phyloP scores from a whole-genome alignment of 169 alveolate genomes.

The Plasmodium inui region DNA sequence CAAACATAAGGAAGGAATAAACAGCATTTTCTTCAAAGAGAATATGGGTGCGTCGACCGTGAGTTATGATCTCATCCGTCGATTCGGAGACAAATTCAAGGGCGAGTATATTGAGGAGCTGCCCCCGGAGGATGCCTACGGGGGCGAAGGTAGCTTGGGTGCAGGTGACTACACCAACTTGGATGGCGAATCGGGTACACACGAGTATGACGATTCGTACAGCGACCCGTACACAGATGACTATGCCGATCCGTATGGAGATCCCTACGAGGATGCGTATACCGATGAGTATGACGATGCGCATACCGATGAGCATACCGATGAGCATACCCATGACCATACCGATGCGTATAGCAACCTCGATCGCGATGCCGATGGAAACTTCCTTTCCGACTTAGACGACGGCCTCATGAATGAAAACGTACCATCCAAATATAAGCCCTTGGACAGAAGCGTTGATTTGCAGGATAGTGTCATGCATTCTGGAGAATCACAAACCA shows the following conservation, averaged over 20 bases:
- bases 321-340: background rate
- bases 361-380: background rate
- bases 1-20: background rate
- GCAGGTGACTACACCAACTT: background rate
- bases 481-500: slow-evolving; percentile 26
- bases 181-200: background rate
- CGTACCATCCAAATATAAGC: background rate
- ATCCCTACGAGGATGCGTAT: too few relatives aligned
- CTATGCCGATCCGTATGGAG: background rate
- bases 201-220: background rate
- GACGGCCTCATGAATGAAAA: background rate
- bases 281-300: background rate
- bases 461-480: slow-evolving; percentile 23
- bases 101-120: background rate
- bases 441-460: slow-evolving; percentile 8
- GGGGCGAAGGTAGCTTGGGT: background rate
- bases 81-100: background rate
- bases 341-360: background rate
- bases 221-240: background rate
- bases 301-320: background rate
- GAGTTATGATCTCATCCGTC: background rate
- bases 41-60: background rate
- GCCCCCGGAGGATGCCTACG: background rate
- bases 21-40: background rate
- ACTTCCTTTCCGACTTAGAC: background rate